Evolutionary conservation across 495 filamentous ascomycete species (phyloP).

Genomic region (Penicillium lividum): DNA sequence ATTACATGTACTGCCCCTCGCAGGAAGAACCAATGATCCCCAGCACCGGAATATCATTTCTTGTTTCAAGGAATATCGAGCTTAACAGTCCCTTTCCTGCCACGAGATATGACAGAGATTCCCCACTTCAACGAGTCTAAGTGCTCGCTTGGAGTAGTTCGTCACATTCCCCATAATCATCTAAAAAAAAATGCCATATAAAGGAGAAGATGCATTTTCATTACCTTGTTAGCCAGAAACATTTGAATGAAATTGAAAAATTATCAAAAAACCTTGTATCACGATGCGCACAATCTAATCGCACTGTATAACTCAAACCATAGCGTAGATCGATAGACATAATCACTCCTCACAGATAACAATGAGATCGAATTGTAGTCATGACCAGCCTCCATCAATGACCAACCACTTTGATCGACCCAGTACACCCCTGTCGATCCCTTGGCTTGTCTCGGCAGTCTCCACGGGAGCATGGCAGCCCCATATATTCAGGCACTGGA

Average conservation of each 20-base stretch:
- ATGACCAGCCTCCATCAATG: neutral
- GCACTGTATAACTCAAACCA: no score
- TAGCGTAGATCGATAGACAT: no score
- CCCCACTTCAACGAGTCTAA: neutral
- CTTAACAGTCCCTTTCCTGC: neutral
- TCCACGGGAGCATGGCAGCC: constrained; percentile 14
- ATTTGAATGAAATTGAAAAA: no score
- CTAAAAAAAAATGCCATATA: neutral
- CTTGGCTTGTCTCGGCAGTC: constrained; percentile 7
- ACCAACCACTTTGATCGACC: constrained; percentile 1
- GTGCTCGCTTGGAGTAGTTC: neutral
- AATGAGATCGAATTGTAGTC: neutral
- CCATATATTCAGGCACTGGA: constrained; percentile 3
- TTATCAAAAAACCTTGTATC: no score
- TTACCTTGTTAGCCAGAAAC: no score
- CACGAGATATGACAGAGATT: neutral
- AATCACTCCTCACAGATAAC: neutral
- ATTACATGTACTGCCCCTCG: neutral
- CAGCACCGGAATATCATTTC: neutral
- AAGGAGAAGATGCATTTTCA: no score
- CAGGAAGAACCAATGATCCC: neutral
- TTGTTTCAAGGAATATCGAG: neutral
- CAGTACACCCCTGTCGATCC: constrained; percentile 2
- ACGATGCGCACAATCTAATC: no score
- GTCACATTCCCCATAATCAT: neutral